Base-by-base conservation (phyloP, 202 grass and related monocot species). In the Schoenoplectus tabernaemontani region DNA sequence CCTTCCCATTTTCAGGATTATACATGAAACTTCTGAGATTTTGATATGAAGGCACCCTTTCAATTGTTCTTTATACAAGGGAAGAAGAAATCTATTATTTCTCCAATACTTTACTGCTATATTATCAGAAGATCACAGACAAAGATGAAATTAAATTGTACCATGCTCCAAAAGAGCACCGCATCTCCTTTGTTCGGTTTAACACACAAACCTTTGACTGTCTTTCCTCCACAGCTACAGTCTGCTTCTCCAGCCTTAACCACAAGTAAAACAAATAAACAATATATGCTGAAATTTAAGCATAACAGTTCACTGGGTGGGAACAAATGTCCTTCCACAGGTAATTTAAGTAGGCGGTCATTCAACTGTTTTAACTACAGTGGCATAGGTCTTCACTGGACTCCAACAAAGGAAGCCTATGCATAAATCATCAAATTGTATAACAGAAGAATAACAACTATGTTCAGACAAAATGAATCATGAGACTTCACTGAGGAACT, bases 91-190 rank as follows among this genome's bases (percentile, higher is more conserved):
- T 54, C 3, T 61, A 42, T 63, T 28, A 4, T 54, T 59, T 78
- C 28, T 36, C 51, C 37, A 58, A 23, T 59, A 9, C 24, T 28
- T 34, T 47, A 17, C 51, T 46, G 43, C 24, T 22, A 51, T 30
- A 16, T 38, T 61, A 81, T 30, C 48, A 19, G 2, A 23, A 44
- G 39, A 54, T 36, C 60, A 85, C 15, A 69, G 22, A 37, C 4
- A 61, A 26, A 83, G 64, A 71, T 20, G 79, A 69, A 67, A 13
- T 66, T 79, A 17, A 56, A 44, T 73, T 81, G 47, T 26, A 97
- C 93, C 93, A 88, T 91, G 91, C 87, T 97, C 93, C 93, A 97
- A 83, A 97, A 97, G 22, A 97, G 91, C 46, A 97, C 87, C 4
- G 93, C 91, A 38, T 97, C 93, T 73, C 93, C 93, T 91, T 97